Evolutionary conservation across 805 yeast genomes (phyloP).

Genomic region (Kluyveromyces siamensis): DNA sequence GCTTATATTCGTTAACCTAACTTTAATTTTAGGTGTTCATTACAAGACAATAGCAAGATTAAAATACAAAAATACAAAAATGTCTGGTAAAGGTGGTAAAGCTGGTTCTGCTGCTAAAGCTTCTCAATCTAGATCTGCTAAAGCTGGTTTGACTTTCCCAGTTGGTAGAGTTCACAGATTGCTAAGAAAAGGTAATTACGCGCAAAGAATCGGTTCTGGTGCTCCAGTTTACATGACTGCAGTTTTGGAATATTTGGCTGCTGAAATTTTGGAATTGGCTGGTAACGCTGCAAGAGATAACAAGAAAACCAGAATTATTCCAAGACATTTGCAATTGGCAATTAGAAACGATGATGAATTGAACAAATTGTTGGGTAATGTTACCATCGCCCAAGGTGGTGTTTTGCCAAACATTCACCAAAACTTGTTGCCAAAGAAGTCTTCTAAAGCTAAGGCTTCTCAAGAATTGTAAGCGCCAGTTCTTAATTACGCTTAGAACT

Average conservation of each 20-base stretch:
- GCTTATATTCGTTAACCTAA: too few relatives aligned
- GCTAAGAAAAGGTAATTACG: conserved; percentile 90
- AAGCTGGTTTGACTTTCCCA: conserved; percentile 97
- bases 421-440: conserved; percentile 72
- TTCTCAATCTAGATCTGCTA: conserved; percentile 91
- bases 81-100: conserved; percentile 72
- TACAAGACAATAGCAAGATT: not conserved
- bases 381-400: conserved; percentile 97
- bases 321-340: conserved; percentile 95
- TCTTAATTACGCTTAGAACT: not conserved
- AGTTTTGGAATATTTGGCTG: conserved; percentile 88
- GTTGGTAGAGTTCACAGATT: conserved; percentile 97
- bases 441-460: conserved; percentile 48
- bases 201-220: conserved; percentile 96
- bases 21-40: not conserved
- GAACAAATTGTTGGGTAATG: conserved; percentile 81
- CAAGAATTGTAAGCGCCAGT: conserved; percentile 40
- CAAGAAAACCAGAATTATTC: conserved; percentile 96
- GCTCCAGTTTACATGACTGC: conserved; percentile 96
- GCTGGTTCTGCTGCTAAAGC: conserved; percentile 89
- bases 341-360: conserved; percentile 96
- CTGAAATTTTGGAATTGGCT: conserved; percentile 91
- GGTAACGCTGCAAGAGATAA: conserved; percentile 97
- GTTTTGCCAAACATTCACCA: conserved; percentile 92
- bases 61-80: conserved; percentile 22